Conservation (phyloP, 257 asterid species). For the Henckelia pumila region DNA sequence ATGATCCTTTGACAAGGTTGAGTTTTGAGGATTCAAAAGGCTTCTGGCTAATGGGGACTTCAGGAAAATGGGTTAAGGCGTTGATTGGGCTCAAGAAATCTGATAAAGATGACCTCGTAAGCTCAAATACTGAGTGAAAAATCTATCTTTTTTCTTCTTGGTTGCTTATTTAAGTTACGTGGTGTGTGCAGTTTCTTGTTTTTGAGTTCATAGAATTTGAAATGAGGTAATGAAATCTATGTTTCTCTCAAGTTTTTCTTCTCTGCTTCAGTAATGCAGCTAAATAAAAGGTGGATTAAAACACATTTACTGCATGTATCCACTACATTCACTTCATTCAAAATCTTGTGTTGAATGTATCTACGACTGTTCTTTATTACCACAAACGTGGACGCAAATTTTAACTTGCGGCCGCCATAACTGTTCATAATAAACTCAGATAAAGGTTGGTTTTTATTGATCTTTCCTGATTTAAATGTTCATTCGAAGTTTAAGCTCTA, state of each 20-base stretch:
- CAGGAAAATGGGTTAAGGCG: conserved; percentile 88
- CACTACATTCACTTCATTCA: neutral
- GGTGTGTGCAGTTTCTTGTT: neutral
- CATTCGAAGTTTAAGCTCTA: no score
- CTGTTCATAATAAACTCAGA: neutral
- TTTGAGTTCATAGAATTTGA: neutral
- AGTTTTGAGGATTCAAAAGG: conserved; percentile 10
- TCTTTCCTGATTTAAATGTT: neutral
- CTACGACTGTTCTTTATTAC: neutral
- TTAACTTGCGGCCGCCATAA: conserved; percentile 10
- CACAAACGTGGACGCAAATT: conserved; percentile 15
- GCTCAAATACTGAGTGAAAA: conserved; percentile 27
- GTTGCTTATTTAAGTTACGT: neutral
- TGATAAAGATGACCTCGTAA: conserved; percentile 73
- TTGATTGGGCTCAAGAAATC: conserved; percentile 71
- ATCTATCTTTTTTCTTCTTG: conserved; percentile 22
- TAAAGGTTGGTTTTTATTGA: neutral
- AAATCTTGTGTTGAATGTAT: neutral
- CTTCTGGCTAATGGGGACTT: conserved; percentile 62
- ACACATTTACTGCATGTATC: neutral
- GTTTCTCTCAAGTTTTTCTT: neutral
- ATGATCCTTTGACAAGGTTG: conserved; percentile 4
- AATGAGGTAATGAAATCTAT: no score
- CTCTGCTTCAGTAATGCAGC: neutral
- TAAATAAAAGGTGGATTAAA: neutral